Conservation (phyloP, 176 grass and related monocot genomes). For the Zoysia japonica region DNA sequence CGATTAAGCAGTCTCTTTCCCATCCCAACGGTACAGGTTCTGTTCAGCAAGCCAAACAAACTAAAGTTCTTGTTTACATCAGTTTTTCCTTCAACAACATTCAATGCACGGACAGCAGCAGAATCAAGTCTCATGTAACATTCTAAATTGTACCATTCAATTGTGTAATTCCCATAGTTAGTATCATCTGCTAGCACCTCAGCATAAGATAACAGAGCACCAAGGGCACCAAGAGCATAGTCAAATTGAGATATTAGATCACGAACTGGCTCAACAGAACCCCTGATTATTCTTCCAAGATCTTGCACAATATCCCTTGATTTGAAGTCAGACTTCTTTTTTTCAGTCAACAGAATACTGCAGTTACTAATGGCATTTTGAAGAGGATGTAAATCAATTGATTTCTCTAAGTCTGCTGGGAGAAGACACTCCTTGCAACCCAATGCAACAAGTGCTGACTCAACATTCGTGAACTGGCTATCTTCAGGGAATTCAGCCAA, state of each 20-base stretch:
- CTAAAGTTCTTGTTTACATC: slow-evolving; percentile 98
- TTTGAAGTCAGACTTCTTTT: slow-evolving; percentile 90
- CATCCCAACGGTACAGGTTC: slow-evolving; percentile 98
- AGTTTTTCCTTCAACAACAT: slow-evolving; percentile 86
- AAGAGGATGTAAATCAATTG: slow-evolving; percentile 73
- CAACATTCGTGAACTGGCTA: slow-evolving; percentile 88
- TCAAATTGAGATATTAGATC: slow-evolving; percentile 90
- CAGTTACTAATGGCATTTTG: slow-evolving; percentile 69
- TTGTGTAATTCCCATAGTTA: slow-evolving; percentile 77
- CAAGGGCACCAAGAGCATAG: slow-evolving; percentile 74
- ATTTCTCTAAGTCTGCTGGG: slow-evolving; percentile 71
- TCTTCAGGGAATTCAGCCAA: slow-evolving; percentile 90
- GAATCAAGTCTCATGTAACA: slow-evolving; percentile 92
- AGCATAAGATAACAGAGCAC: slow-evolving; percentile 72
- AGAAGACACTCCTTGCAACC: slow-evolving; percentile 97
- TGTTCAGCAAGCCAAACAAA: slow-evolving; percentile 97
- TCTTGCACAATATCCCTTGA: slow-evolving; percentile 88
- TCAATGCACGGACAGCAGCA: slow-evolving; percentile 83
- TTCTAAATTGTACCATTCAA: slow-evolving; percentile 88
- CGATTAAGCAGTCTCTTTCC: slow-evolving; percentile 87
- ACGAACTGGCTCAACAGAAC: slow-evolving; percentile 80
- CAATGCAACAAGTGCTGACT: slow-evolving; percentile 80
- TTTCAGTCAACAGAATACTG: slow-evolving; percentile 72
- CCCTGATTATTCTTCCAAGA: slow-evolving; percentile 87
- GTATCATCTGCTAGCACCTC: slow-evolving; percentile 91